Evolutionary conservation across 129 eudicot species (phyloP).

Genomic region (Flaveria trinervia): DNA sequence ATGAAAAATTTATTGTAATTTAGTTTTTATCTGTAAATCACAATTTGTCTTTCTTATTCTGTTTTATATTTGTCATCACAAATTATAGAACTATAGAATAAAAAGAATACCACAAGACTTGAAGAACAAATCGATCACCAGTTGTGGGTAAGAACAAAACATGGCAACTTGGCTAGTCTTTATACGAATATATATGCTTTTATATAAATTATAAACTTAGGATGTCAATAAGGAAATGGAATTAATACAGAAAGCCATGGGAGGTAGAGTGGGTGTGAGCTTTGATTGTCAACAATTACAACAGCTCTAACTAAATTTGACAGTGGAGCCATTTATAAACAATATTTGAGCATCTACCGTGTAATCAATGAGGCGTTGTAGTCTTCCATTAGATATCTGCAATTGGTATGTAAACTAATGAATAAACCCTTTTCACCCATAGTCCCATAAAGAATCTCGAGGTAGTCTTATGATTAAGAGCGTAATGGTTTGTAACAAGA

Average conservation of each 20-base stretch:
- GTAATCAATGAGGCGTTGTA: not conserved
- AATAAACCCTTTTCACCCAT: not conserved
- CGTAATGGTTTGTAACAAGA: not conserved
- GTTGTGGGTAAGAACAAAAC: conserved; percentile 52
- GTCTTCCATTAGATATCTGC: not conserved
- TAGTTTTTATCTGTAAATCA: not conserved
- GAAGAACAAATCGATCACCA: not conserved
- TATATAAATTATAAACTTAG: conserved; percentile 20
- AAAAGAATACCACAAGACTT: not conserved
- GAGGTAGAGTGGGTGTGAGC: no score
- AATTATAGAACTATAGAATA: not conserved
- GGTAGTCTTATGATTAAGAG: conserved; percentile 2
- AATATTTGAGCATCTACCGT: no score
- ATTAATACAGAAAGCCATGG: no score
- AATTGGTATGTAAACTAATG: not conserved
- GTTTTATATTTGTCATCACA: conserved; percentile 12
- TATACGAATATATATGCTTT: not conserved
- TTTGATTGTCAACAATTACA: no score
- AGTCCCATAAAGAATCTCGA: not conserved
- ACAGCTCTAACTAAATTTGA: no score
- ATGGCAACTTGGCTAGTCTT: conserved; percentile 95
- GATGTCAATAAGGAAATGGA: conserved; percentile 49
- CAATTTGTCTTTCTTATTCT: conserved; percentile 13
- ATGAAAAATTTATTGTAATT: no score
- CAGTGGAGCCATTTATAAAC: no score